Percentiles rank a stretch among this genome's conserved stretches.
phyloP scores from a whole-genome alignment of 2,329 filamentous ascomycete species.

The Magnaporthiopsis incrustans region DNA sequence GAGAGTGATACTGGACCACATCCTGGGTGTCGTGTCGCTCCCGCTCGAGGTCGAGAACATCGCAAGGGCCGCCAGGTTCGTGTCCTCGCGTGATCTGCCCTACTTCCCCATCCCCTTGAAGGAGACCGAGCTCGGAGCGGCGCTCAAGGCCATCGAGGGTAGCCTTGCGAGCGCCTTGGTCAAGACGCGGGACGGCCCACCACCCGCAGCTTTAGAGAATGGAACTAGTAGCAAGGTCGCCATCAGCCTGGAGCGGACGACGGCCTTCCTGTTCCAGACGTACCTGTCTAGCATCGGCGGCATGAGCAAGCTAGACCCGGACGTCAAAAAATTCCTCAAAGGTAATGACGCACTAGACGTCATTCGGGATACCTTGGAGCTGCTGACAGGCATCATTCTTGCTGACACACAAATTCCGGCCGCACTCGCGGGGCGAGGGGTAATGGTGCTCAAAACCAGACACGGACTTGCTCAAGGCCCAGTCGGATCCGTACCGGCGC shows the following conservation, averaged over 20 bases:
- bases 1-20: slow-evolving; percentile 16
- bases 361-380: background rate
- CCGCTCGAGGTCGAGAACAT: slow-evolving; percentile 7
- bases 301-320: slow-evolving; percentile 37
- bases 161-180: slow-evolving; percentile 44
- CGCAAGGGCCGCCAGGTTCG: slow-evolving; percentile 9
- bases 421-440: background rate
- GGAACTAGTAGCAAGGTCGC: background rate
- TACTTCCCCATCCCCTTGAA: slow-evolving; percentile 31
- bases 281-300: slow-evolving; percentile 49
- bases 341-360: slow-evolving; percentile 16
- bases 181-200: background rate
- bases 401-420: background rate
- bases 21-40: slow-evolving; percentile 6
- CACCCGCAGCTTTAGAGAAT: background rate
- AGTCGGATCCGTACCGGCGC: slow-evolving; percentile 63
- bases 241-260: slow-evolving; percentile 43
- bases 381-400: slow-evolving; percentile 14
- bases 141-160: slow-evolving; percentile 53
- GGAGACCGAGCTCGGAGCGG: slow-evolving; percentile 30
- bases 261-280: slow-evolving; percentile 51
- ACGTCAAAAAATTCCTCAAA: slow-evolving; percentile 31
- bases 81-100: slow-evolving; percentile 10
- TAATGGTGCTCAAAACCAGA: slow-evolving; percentile 35
- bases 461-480: slow-evolving; percentile 62